phyloP scores from a whole-genome alignment of 345 rosid genomes.

The Acer negundo region DNA sequence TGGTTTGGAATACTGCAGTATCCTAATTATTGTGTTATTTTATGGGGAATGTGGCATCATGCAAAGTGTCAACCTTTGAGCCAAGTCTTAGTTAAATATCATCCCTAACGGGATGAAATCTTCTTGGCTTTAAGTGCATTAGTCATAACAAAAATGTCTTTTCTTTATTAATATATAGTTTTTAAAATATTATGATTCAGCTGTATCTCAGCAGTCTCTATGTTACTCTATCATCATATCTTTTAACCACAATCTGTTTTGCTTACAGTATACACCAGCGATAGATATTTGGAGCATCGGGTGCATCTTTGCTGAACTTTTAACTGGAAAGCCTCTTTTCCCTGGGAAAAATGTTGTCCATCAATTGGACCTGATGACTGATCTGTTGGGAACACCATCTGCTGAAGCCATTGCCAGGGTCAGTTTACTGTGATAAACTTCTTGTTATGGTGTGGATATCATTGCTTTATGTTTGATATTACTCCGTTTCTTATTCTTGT shows the following conservation, averaged over 20 bases:
- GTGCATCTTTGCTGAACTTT: constrained; percentile 93
- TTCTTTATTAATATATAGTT: background rate
- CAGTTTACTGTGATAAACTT: constrained; percentile 25
- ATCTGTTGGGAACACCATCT: constrained; percentile 89
- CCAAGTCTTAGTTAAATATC: background rate
- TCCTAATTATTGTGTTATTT: constrained; percentile 7
- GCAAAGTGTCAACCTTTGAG: background rate
- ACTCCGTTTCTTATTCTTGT: background rate
- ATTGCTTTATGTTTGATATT: background rate
- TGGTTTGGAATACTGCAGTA: background rate
- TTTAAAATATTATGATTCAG: background rate
- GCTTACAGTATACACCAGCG: constrained; percentile 88
- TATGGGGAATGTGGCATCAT: background rate
- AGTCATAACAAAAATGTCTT: background rate
- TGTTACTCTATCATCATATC: background rate
- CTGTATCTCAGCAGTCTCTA: background rate
- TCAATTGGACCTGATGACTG: constrained; percentile 95
- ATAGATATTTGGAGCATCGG: constrained; percentile 98
- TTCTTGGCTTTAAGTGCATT: background rate
- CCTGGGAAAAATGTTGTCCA: constrained; percentile 98
- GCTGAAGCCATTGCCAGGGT: constrained; percentile 95
- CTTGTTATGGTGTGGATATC: constrained; percentile 9
- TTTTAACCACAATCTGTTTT: constrained; percentile 15
- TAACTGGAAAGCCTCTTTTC: constrained; percentile 93
- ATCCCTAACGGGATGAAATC: background rate